Conservation (phyloP, 2,329 filamentous ascomycete genomes). For the Colletotrichum euphorbiae region DNA sequence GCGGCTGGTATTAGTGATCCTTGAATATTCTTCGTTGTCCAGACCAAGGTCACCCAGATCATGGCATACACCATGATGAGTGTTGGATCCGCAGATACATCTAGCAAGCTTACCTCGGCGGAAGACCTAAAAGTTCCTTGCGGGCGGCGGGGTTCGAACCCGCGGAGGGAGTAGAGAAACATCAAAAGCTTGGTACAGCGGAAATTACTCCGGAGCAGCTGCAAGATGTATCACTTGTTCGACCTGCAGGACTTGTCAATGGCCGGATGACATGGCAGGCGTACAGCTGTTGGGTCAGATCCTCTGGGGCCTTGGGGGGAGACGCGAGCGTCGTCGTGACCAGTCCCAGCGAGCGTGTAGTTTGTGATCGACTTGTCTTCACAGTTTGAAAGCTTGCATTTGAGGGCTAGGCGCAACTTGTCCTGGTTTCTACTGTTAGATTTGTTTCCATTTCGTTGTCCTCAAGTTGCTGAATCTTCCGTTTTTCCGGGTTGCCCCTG, state of each 20-base stretch:
- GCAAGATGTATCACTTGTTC: background rate
- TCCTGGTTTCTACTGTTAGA: background rate
- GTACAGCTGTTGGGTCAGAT: background rate
- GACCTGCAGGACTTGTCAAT: background rate
- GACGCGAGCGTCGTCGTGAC: background rate
- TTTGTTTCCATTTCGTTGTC: background rate
- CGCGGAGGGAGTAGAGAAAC: background rate
- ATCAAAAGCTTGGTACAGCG: background rate
- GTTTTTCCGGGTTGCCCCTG: conserved; percentile 20
- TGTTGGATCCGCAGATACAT: background rate
- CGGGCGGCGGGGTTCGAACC: background rate
- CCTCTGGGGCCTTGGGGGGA: background rate
- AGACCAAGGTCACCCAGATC: background rate
- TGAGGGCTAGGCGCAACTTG: background rate
- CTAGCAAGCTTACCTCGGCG: background rate
- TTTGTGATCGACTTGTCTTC: background rate
- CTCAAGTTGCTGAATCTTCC: conserved; percentile 3
- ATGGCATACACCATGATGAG: background rate
- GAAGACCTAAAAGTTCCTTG: background rate
- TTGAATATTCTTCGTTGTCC: background rate
- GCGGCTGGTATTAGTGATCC: background rate
- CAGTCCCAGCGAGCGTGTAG: background rate
- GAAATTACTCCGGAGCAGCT: background rate
- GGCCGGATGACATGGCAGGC: background rate
- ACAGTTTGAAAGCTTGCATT: background rate